Evolutionary conservation across 1,284 basidiomycete species (phyloP).

Genomic region (Leucoagaricus sp.): DNA sequence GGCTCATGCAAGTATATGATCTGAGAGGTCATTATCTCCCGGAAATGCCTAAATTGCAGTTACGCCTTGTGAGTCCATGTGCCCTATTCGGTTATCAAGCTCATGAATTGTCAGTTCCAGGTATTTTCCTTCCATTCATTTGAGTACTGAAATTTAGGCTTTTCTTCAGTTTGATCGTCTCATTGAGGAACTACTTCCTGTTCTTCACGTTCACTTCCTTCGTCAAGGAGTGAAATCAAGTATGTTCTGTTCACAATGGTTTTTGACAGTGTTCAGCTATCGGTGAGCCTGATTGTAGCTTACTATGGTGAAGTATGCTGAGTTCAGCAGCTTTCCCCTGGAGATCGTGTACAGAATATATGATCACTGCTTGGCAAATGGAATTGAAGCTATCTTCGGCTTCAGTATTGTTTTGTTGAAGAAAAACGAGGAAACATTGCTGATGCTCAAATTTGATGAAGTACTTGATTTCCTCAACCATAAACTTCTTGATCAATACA

Average conservation of each 20-base stretch:
- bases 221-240: slow-evolving; percentile 94
- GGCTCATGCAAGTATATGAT: slow-evolving; percentile 98
- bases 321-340: slow-evolving; percentile 78
- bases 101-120: slow-evolving; percentile 37
- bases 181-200: slow-evolving; percentile 89
- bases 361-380: slow-evolving; percentile 93
- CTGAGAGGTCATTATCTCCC: slow-evolving; percentile 95
- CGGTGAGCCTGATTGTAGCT: slow-evolving; percentile 51
- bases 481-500: slow-evolving; percentile 83
- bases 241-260: slow-evolving; percentile 99
- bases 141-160: slow-evolving; percentile 5
- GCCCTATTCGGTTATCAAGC: slow-evolving; percentile 12
- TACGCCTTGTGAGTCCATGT: slow-evolving; percentile 69
- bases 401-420: slow-evolving; percentile 89
- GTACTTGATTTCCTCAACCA: slow-evolving; percentile 82
- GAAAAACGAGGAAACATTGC: slow-evolving; percentile 82
- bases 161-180: slow-evolving; percentile 82
- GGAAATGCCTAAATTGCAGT: slow-evolving; percentile 96
- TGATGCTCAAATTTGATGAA: slow-evolving; percentile 86
- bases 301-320: neutral
- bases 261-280: slow-evolving; percentile 96
- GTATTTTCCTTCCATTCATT: slow-evolving; percentile 26
- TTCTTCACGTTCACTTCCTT: slow-evolving; percentile 89
- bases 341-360: slow-evolving; percentile 95
- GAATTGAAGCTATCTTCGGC: slow-evolving; percentile 95